phyloP scores from a whole-genome alignment of 1,284 basidiomycete species.

The Tilletia caries region DNA sequence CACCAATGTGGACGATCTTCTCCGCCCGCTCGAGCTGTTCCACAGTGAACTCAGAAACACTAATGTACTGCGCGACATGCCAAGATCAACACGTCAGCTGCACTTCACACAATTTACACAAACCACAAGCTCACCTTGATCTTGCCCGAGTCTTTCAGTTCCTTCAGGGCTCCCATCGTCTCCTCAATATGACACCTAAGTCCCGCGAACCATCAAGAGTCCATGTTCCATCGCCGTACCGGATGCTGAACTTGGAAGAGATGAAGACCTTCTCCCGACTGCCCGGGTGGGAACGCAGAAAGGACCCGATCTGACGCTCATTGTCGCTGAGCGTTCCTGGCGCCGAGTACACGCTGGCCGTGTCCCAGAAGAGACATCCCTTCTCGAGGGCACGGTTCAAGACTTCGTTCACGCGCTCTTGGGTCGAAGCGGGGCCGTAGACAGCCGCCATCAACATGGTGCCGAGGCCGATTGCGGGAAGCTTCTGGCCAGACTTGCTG shows the following conservation, averaged over 20 bases:
- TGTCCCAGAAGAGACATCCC: constrained; percentile 31
- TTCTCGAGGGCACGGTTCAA: constrained; percentile 24
- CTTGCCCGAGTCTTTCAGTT: constrained; percentile 67
- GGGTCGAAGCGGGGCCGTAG: constrained; percentile 26
- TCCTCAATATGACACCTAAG: constrained; percentile 62
- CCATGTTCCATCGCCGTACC: constrained; percentile 23
- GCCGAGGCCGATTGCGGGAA: constrained; percentile 32
- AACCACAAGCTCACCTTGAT: constrained; percentile 51
- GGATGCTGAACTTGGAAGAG: constrained; percentile 54
- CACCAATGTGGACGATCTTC: constrained; percentile 53
- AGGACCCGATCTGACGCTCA: constrained; percentile 54
- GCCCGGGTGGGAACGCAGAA: constrained; percentile 43
- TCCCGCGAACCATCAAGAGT: constrained; percentile 29
- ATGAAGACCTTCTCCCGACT: constrained; percentile 54
- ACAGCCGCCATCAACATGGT: constrained; percentile 33
- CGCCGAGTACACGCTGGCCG: constrained; percentile 34
- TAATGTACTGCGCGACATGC: constrained; percentile 62
- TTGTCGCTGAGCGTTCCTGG: constrained; percentile 48
- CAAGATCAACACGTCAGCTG: too few species aligned
- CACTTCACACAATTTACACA: too few species aligned
- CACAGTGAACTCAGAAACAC: constrained; percentile 57
- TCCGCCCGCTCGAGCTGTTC: constrained; percentile 28
- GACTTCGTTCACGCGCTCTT: constrained; percentile 24
- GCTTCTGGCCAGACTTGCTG: constrained; percentile 15
- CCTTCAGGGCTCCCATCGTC: constrained; percentile 73